Evolutionary conservation across 1,284 basidiomycete species (phyloP).

Genomic region (Ceratobasidium sp.): DNA sequence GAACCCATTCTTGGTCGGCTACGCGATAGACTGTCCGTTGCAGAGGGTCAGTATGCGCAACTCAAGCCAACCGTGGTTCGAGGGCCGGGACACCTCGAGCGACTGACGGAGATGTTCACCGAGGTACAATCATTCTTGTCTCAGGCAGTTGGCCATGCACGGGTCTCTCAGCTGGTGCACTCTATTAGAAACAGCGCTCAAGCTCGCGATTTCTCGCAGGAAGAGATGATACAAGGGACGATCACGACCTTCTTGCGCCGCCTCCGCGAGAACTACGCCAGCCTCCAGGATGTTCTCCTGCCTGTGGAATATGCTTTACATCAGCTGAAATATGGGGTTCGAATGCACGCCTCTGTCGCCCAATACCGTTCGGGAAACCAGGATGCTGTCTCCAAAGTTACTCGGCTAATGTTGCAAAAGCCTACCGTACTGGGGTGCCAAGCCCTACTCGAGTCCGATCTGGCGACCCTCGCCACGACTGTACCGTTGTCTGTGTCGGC

Average conservation of each 20-base stretch:
- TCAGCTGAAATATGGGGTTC: slow-evolving; percentile 77
- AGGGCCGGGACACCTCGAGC: slow-evolving; percentile 50
- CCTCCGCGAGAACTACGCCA: slow-evolving; percentile 54
- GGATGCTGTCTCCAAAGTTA: neutral
- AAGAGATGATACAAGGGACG: slow-evolving; percentile 51
- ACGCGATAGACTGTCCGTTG: slow-evolving; percentile 52
- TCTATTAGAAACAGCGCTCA: neutral
- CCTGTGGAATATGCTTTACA: slow-evolving; percentile 70
- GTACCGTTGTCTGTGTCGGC: slow-evolving; percentile 9
- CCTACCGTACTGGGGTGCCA: slow-evolving; percentile 10
- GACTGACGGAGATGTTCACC: slow-evolving; percentile 31
- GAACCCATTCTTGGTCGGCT: slow-evolving; percentile 59
- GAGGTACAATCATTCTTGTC: slow-evolving; percentile 34
- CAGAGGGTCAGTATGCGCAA: slow-evolving; percentile 43
- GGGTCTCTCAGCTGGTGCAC: slow-evolving; percentile 37
- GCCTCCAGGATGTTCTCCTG: slow-evolving; percentile 70
- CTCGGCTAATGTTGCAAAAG: slow-evolving; percentile 1
- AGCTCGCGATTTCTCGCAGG: slow-evolving; percentile 45
- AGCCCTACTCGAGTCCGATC: neutral
- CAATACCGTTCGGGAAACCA: neutral
- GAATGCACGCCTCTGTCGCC: slow-evolving; percentile 53
- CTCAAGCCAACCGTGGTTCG: slow-evolving; percentile 55
- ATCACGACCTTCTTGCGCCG: slow-evolving; percentile 55
- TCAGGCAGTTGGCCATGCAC: slow-evolving; percentile 13
- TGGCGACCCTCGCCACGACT: slow-evolving; percentile 5